Evolutionary conservation across 768 basidiomycete species (phyloP), one percentile per base, ranked within the genome.

Genomic region (Cyclocybe cylindracea): DNA sequence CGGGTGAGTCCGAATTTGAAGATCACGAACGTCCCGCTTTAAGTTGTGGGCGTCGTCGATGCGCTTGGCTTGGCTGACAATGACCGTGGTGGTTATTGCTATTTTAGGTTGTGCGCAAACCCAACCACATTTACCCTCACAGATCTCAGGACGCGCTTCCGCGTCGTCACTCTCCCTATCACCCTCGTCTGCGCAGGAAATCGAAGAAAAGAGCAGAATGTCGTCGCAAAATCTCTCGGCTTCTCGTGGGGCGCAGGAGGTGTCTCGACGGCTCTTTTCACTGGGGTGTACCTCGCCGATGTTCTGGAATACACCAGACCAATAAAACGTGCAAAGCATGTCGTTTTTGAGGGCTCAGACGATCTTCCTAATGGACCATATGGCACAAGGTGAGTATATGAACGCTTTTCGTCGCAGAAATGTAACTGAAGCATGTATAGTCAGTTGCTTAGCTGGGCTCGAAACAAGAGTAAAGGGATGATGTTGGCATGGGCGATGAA

Each of bases 161-260:
- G 72, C 8, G 68, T 78, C 7, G 77, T 84, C 5, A 86, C 83
- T 0, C 54, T 85, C 3, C 85, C 85, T 3, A 72, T 85, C 14
- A 86, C 85, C 0, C 62, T 86, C 9, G 79, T 80, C 3, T 86
- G 85, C 54, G 85, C 85, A 2, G 85, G 85, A 1, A 86, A 86
- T 61, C 66, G 85, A 2, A 68, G 85, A 24, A 86, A 84, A 61
- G 84, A 87, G 58, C 85, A 86, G 61, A 87, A 87, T 57, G 67
- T 83, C 41, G 74, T 84, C 32, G 71, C 70, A 11, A 79, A 85
- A 61, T 74, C 76, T 7, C 71, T 83, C 1, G 83, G 83, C 0
- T 84, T 84, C 57, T 70, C 62, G 14, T 84, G 82, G 82, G 82
- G 82, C 7, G 70, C 78, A 3, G 79, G 66, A 3, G 79, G 74